phyloP scores from a whole-genome alignment of 768 basidiomycete species.

The Panellus pusillus region DNA sequence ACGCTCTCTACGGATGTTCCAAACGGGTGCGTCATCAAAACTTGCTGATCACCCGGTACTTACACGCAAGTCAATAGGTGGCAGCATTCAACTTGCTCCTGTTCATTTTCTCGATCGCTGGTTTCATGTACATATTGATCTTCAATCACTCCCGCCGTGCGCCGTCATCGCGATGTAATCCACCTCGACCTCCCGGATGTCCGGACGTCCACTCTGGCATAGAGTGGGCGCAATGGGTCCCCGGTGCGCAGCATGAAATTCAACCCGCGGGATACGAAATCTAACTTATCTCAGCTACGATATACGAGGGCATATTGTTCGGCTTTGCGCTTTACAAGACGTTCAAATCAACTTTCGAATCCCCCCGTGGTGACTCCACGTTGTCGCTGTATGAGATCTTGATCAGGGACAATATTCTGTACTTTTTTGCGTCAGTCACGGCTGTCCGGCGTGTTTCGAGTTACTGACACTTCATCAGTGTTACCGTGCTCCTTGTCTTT shows the following conservation, averaged over 20 bases:
- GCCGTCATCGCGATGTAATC: constrained; percentile 36
- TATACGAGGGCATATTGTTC: constrained; percentile 44
- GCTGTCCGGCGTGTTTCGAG: background rate
- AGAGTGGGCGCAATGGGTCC: constrained; percentile 47
- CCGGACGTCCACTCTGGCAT: constrained; percentile 41
- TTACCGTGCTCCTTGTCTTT: constrained; percentile 40
- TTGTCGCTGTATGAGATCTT: constrained; percentile 36
- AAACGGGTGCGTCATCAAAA: constrained; percentile 30
- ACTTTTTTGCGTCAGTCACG: constrained; percentile 39
- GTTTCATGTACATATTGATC: constrained; percentile 42
- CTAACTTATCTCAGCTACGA: constrained; percentile 6
- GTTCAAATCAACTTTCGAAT: constrained; percentile 24
- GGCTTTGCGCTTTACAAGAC: constrained; percentile 40
- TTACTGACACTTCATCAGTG: constrained; percentile 23
- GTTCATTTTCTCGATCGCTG: constrained; percentile 40
- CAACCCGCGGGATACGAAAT: background rate
- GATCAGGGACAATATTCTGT: constrained; percentile 44
- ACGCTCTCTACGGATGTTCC: constrained; percentile 42
- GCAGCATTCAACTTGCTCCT: constrained; percentile 39
- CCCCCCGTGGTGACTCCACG: constrained; percentile 25
- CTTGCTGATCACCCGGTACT: too few relatives aligned
- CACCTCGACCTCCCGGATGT: constrained; percentile 42
- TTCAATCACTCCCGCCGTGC: constrained; percentile 36
- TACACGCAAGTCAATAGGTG: too few relatives aligned
- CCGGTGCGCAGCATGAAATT: constrained; percentile 31